These are phyloP conservation scores for Schoenoplectus tabernaemontani DNA, from an alignment of 202 grass and related monocot species.

Conservation along the genomic window DNA sequence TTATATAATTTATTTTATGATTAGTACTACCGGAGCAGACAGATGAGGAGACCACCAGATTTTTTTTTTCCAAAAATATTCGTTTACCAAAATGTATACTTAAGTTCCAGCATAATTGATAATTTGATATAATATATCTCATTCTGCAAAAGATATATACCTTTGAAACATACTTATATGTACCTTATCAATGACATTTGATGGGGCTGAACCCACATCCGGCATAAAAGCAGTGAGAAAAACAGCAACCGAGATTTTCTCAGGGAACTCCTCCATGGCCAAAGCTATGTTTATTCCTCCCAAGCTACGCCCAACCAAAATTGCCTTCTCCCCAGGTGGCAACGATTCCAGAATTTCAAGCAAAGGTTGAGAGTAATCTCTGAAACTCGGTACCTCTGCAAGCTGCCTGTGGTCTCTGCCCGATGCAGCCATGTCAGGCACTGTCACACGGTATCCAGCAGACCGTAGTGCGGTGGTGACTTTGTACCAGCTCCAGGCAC, in stretches of 20 bases:
- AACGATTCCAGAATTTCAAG: constrained; percentile 39
- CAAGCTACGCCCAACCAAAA: constrained; percentile 62
- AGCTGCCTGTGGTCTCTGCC: constrained; percentile 41
- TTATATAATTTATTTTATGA: no score
- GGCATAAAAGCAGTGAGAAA: constrained; percentile 70
- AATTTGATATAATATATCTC: no score
- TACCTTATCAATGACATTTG: constrained; percentile 47
- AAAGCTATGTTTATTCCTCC: constrained; percentile 53
- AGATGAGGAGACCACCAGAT: no score
- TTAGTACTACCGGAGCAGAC: no score
- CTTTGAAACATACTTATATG: no score
- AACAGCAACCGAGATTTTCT: constrained; percentile 57
- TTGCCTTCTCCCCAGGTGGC: constrained; percentile 39
- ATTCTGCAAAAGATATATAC: no score
- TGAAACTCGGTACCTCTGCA: constrained; percentile 43
- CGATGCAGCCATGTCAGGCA: constrained; percentile 53
- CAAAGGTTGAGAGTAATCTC: constrained; percentile 55
- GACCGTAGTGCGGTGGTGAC: constrained; percentile 35
- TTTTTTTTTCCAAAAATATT: no score
- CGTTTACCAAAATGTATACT: no score
- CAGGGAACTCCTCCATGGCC: constrained; percentile 56
- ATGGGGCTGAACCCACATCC: constrained; percentile 29
- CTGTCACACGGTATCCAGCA: constrained; percentile 43
- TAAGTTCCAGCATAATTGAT: no score
- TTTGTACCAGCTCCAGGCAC: constrained; percentile 77